Base-by-base conservation (phyloP, 805 yeast species). In the Cyberlindnera suaveolens region DNA sequence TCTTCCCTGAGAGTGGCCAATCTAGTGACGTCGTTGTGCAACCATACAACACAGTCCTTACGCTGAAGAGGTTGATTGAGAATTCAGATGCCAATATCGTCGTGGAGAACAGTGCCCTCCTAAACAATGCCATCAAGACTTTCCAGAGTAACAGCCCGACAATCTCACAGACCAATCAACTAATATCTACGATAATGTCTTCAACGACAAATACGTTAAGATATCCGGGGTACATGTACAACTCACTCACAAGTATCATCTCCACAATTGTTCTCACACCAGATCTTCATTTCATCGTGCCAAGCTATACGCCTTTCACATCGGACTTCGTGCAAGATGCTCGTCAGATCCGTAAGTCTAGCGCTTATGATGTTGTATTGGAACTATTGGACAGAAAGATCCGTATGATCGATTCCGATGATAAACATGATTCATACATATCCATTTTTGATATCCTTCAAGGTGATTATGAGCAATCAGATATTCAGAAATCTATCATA, bases 11-110 rank as follows among this genome's bases (percentile, higher is more conserved):
- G 31, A 75, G 80, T 38, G 80, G 78, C 43, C 88, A 85, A 46
- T 82, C 87, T 0, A 84, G 96, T 2, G 98, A 91, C 54, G 97
- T 90, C n/a, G 98, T 95, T 16, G 96, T 95, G 5, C 98, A 93
- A 60, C 98, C 99, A 0, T 93, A 93, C 64, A 93, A 93, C 61
- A 82, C 95, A 0, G 72, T 93, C 17, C 65, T 93, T 41, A 82
- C 99, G 0, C 69, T 95, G 52, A 79, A 80, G 59, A 68, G 98
- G 52, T 70, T 93, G 47, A 82, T 87, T 5, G 93, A 88, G 51
- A 77, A 77, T 54, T 85, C 96, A 35, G 96, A 93, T 61, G 82
- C 88, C 3, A 82, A 86, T 36, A 72, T 88, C n/a, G 93, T 91
- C 5, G 83, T 90, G 56, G 98, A 93, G 60, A 93, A 93, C 62